Base-by-base conservation (phyloP, 2,329 filamentous ascomycete genomes). In the Fusarium austroafricanum region DNA sequence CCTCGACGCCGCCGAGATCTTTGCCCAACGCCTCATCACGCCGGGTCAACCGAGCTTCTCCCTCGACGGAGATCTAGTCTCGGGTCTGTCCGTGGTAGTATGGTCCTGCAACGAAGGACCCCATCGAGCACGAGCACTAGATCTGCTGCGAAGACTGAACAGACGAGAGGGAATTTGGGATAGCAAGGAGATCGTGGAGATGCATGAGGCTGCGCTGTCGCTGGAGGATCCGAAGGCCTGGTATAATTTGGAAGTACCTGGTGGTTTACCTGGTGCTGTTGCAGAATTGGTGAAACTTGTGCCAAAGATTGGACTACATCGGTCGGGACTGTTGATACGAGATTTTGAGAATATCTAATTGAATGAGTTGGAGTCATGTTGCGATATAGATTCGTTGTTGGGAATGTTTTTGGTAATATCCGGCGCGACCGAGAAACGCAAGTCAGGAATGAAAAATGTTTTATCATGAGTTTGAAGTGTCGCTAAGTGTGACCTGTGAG, bases 111-210 rank as follows among this genome's bases (percentile, higher is more conserved):
- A 35, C 0, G 54, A 68, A 10, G 20, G 29, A 0, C 12, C 29
- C 2, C 51, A 49, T 6, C 40, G 51, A 3, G 21, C 31, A 1
- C 67, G 60, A 5, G 69, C 51, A 6, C n/a, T 74, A 2, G n/a
- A 57, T 8, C 9, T 74, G 1, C 14, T 74, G 12, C 49, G 64
- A 1, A 21, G 21, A 4, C 33, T 73, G 9, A 67, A 71, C 10
- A 47, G 70, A 8, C 65, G 61, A 0, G 71, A 73, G 35, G 71
- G 68, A 1, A 40, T 73, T 0, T 72, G 68, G 67, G 70, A 73
- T 11, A 73, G 70, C 12, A 47, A 61, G 14, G 71, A 73, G 12
- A 51, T 71, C 5, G 55, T 43, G 8, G 55, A 69, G 38, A 46
- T 71, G 58, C 68, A 71, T 1, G 67, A 71, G 20, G 61, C 67